Conservation (phyloP, 768 basidiomycete species). For the Nidularia pulvinata region DNA sequence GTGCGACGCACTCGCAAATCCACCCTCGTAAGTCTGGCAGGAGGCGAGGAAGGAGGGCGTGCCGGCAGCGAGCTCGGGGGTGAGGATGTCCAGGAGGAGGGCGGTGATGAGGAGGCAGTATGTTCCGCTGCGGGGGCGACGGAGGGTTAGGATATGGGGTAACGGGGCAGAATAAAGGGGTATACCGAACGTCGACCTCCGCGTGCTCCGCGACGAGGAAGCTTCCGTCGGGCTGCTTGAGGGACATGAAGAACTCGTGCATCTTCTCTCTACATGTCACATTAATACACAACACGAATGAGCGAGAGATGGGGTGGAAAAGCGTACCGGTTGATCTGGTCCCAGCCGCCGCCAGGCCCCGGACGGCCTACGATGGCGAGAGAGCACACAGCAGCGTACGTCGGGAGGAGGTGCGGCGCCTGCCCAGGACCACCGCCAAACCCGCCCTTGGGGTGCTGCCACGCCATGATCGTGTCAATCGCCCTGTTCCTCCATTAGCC, state of each 20-base stretch:
- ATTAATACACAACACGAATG: background rate
- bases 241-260: constrained; percentile 87
- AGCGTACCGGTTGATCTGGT: constrained; percentile 76
- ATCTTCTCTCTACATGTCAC: constrained; percentile 54
- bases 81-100: constrained; percentile 81
- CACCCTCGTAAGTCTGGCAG: constrained; percentile 98
- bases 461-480: constrained; percentile 77
- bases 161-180: constrained; percentile 1
- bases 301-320: background rate
- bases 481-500: constrained; percentile 40
- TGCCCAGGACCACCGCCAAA: constrained; percentile 94
- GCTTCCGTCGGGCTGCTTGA: constrained; percentile 93
- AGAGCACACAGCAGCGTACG: constrained; percentile 85
- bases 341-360: constrained; percentile 80
- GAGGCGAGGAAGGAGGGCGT: constrained; percentile 81
- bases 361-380: constrained; percentile 82
- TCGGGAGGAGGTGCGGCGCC: constrained; percentile 83
- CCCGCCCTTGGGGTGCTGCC: constrained; percentile 87
- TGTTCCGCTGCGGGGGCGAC: constrained; percentile 61
- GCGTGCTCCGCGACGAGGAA: constrained; percentile 87
- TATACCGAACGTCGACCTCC: constrained; percentile 93
- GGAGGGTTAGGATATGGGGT: background rate
- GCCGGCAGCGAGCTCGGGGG: constrained; percentile 80
- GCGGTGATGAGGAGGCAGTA: constrained; percentile 91
- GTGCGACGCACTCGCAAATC: constrained; percentile 82